phyloP scores from a whole-genome alignment of 2,329 filamentous ascomycete genomes.

The Monosporascus sp. region DNA sequence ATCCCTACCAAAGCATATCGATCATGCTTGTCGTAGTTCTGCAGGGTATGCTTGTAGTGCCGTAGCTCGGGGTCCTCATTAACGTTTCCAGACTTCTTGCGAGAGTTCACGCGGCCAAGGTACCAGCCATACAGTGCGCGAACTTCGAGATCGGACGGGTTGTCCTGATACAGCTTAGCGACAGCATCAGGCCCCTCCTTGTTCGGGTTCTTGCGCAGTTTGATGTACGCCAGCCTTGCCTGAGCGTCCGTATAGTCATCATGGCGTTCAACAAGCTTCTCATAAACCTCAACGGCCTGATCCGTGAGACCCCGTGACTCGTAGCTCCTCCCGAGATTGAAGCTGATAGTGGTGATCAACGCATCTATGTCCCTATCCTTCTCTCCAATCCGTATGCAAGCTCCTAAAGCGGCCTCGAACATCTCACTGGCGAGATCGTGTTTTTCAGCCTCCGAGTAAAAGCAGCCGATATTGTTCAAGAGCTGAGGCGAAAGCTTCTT shows the following conservation, averaged over 20 bases:
- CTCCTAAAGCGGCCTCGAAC: slow-evolving; percentile 87
- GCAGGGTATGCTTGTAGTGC: slow-evolving; percentile 93
- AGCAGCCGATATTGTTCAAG: slow-evolving; percentile 96
- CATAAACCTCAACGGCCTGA: slow-evolving; percentile 83
- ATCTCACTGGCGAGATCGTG: slow-evolving; percentile 73
- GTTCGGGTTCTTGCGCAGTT: slow-evolving; percentile 70
- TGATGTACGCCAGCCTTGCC: slow-evolving; percentile 84
- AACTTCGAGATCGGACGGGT: slow-evolving; percentile 82
- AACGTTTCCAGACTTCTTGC: slow-evolving; percentile 75
- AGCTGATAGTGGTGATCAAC: slow-evolving; percentile 91
- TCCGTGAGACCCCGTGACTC: slow-evolving; percentile 77
- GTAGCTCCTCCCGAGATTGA: slow-evolving; percentile 90
- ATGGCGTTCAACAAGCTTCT: slow-evolving; percentile 78
- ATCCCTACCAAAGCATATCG: slow-evolving; percentile 94
- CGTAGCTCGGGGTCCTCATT: slow-evolving; percentile 86
- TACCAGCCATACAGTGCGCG: slow-evolving; percentile 95
- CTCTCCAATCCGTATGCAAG: slow-evolving; percentile 76
- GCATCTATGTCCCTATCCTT: slow-evolving; percentile 80
- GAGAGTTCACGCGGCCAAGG: slow-evolving; percentile 70
- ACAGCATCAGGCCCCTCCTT: slow-evolving; percentile 85
- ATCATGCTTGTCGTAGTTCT: slow-evolving; percentile 94
- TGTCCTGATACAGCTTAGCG: slow-evolving; percentile 76
- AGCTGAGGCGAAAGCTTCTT: slow-evolving; percentile 82
- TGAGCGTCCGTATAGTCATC: slow-evolving; percentile 88
- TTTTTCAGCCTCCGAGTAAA: slow-evolving; percentile 84